Conservation (phyloP, 768 basidiomycete genomes). For the Cyclocybe cylindracea region DNA sequence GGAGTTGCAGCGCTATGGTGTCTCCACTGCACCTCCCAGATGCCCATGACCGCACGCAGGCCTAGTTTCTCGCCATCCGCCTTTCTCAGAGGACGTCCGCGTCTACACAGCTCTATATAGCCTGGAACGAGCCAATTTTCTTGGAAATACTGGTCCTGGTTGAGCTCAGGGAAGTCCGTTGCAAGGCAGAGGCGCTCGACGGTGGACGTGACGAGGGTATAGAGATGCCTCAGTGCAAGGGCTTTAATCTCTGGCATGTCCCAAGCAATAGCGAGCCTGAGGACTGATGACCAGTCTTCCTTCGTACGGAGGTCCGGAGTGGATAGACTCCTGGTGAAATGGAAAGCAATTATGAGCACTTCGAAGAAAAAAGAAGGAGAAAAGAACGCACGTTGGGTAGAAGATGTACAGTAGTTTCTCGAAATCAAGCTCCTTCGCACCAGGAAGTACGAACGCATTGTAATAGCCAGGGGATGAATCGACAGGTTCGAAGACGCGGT, state of each 20-base stretch:
- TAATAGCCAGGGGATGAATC: slow-evolving; percentile 1
- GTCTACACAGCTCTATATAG: slow-evolving; percentile 33
- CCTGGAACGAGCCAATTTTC: slow-evolving; percentile 36
- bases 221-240: slow-evolving; percentile 33
- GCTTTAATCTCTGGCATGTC: slow-evolving; percentile 27
- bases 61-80: slow-evolving; percentile 31
- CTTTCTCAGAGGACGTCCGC: slow-evolving; percentile 22
- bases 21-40: slow-evolving; percentile 27
- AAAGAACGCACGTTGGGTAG: slow-evolving; percentile 31
- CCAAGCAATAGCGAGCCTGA: slow-evolving; percentile 30
- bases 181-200: slow-evolving; percentile 35
- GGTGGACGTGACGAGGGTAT: slow-evolving; percentile 17
- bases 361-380: background rate
- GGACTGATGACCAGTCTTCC: slow-evolving; percentile 38
- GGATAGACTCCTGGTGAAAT: slow-evolving; percentile 25
- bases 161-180: slow-evolving; percentile 21
- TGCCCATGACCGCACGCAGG: slow-evolving; percentile 28
- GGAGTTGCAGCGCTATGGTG: too few relatives aligned
- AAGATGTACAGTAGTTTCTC: slow-evolving; percentile 33
- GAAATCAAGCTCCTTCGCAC: slow-evolving; percentile 40
- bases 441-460: slow-evolving; percentile 20
- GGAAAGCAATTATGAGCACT: background rate
- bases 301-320: slow-evolving; percentile 29
- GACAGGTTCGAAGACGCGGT: slow-evolving; percentile 5
- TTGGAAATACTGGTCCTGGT: slow-evolving; percentile 3